Conservation (phyloP, 176 grass and related monocot genomes). For the Typha latifolia region DNA sequence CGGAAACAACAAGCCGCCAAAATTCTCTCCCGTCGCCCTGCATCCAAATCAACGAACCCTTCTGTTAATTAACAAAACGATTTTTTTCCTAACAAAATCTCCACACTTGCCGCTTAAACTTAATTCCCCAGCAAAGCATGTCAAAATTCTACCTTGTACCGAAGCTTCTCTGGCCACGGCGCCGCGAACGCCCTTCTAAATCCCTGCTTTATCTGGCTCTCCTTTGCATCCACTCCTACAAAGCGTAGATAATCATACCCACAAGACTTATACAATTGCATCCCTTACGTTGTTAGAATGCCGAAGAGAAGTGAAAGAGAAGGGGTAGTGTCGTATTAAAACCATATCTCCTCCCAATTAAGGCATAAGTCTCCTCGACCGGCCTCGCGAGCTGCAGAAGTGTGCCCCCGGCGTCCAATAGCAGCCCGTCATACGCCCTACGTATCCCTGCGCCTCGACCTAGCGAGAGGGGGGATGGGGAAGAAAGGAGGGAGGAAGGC, state of each 20-base stretch:
- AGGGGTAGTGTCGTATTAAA: not conserved
- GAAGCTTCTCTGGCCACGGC: constrained; percentile 81
- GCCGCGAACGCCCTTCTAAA: constrained; percentile 71
- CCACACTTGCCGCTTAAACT: not conserved
- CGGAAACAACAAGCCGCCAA: constrained; percentile 71
- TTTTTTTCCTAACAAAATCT: not conserved
- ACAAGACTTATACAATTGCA: not conserved
- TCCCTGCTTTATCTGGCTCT: constrained; percentile 58
- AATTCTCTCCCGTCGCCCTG: constrained; percentile 77
- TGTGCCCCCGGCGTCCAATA: constrained; percentile 74
- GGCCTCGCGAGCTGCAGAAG: constrained; percentile 66
- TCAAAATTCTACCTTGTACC: constrained; percentile 49
- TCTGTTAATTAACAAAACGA: not conserved
- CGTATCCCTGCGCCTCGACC: constrained; percentile 10
- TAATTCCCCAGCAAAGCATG: not conserved
- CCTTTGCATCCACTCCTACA: constrained; percentile 35
- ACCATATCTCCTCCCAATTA: constrained; percentile 70
- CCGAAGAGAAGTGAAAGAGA: not conserved
- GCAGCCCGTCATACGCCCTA: constrained; percentile 44
- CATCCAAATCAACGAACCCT: constrained; percentile 9
- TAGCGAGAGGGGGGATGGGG: not conserved
- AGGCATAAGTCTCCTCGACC: constrained; percentile 57
- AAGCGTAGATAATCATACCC: not conserved
- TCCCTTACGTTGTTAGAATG: constrained; percentile 9
- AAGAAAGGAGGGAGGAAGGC: not conserved